Evolutionary conservation across 768 basidiomycete genomes (phyloP), one percentile per base, ranked within the genome.

Genomic region (Lactifluus hygrophoroides): DNA sequence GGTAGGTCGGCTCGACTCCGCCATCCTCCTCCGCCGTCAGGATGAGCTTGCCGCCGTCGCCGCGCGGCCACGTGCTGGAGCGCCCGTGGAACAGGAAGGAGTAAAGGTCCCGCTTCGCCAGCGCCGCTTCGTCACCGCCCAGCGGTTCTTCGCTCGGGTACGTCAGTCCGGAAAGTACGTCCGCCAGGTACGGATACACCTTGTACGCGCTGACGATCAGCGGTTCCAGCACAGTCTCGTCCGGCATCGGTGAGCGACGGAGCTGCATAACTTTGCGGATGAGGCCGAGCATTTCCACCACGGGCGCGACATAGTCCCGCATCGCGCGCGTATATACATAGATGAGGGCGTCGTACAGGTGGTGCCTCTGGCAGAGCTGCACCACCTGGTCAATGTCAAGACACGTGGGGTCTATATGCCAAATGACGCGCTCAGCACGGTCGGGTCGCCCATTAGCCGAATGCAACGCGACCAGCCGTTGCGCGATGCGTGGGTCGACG

Each of bases 311-410:
- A 57, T 87, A 96, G 68, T 99, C 96, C 60, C 75, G 78, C 64
- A 99, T 72, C 3, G 94, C 91, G 46, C 86, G 81, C 10, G 88
- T 95, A 70, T 94, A 95, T 37, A 98, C 85, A 69, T 96, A 94
- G 57, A 95, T 86, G 57, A 98, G 80, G 0, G 95, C 94, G 66
- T 98, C 95, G 74, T 92, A 96, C 5, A 98, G 81, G 27, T 79
- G 79, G 67, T 93, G 80, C 57, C 72, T 78, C 69, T 92, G 87
- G 67, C 96, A 99, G 5, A 99, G 77, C 25, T 71, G 78, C 63
- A 97, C 88, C 5, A 88, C 87, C 72, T 97, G 95, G 67, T 97
- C 90, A 72, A 97, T 85, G 67, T 99, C 96, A 58, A 99, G 73
- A 65, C 86, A 90, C 2, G 81, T 73, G 1, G 95, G 93, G 65